Conservation (phyloP, 306 rosid genomes). For the Trifolium pratense region DNA sequence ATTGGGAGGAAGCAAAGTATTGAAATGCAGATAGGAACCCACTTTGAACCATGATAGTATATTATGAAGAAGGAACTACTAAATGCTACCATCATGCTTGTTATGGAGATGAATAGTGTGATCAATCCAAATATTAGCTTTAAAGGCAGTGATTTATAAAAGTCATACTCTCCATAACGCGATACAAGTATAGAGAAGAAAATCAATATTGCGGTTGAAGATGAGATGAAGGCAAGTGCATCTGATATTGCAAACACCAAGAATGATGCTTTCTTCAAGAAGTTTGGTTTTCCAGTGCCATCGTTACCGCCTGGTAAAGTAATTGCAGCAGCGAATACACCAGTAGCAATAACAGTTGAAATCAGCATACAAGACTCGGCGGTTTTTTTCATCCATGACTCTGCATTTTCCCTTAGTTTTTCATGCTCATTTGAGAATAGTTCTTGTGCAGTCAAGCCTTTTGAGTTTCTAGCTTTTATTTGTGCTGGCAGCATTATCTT, state of each 20-base stretch:
- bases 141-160: constrained; percentile 46
- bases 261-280: constrained; percentile 35
- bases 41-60: constrained; percentile 17
- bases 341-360: constrained; percentile 56
- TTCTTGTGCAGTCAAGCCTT: constrained; percentile 35
- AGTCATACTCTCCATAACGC: constrained; percentile 53
- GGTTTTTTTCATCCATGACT: constrained; percentile 62
- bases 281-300: constrained; percentile 43
- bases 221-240: constrained; percentile 54
- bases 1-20: constrained; percentile 28
- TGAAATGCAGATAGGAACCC: constrained; percentile 41
- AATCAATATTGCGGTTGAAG: constrained; percentile 49
- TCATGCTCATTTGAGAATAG: constrained; percentile 35
- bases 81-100: constrained; percentile 55
- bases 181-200: constrained; percentile 57
- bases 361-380: constrained; percentile 57
- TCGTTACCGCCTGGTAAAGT: constrained; percentile 53
- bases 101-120: constrained; percentile 45
- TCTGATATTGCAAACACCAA: constrained; percentile 51
- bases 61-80: constrained; percentile 47
- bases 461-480: constrained; percentile 26
- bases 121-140: constrained; percentile 55
- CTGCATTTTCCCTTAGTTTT: constrained; percentile 34
- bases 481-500: constrained; percentile 42
- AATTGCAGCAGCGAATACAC: constrained; percentile 57